Evolutionary conservation across 2,329 filamentous ascomycete species (phyloP).

Genomic region (Alternaria metachromatica): DNA sequence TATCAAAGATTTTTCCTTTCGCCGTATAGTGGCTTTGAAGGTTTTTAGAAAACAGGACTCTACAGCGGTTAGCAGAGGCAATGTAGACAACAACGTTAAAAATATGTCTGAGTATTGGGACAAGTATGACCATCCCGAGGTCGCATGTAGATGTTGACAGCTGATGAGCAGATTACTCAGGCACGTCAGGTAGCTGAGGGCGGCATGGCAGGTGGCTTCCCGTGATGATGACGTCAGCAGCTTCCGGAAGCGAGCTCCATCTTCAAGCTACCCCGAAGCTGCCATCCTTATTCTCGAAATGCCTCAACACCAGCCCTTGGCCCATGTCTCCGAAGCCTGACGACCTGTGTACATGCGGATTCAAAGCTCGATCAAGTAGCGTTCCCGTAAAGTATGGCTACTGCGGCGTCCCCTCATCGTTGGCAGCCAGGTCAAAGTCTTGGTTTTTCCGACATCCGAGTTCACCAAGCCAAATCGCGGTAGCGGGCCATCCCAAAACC

Average conservation of each 20-base stretch:
- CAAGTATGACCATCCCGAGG: too few relatives aligned
- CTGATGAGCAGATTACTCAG: too few relatives aligned
- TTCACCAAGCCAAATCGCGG: conserved; percentile 8
- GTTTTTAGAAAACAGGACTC: too few relatives aligned
- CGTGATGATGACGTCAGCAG: not conserved
- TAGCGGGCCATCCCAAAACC: conserved; percentile 19
- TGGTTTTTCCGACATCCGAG: conserved; percentile 22
- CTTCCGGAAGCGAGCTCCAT: not conserved
- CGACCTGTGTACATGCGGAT: not conserved
- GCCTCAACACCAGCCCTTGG: not conserved
- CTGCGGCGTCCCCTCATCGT: conserved; percentile 1
- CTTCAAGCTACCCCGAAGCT: conserved; percentile 4
- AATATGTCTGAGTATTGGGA: too few relatives aligned
- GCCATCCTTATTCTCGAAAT: not conserved
- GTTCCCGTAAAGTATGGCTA: not conserved
- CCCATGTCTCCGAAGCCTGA: not conserved
- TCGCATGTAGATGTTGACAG: too few relatives aligned
- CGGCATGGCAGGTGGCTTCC: not conserved
- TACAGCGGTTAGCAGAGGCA: too few relatives aligned
- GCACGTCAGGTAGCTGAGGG: too few relatives aligned
- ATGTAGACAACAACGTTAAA: too few relatives aligned
- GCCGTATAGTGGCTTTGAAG: too few relatives aligned
- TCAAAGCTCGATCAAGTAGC: not conserved
- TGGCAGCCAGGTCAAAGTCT: conserved; percentile 6
- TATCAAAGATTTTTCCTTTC: too few relatives aligned